Conservation (phyloP, 768 basidiomycete genomes). For the Amanita muscaria region DNA sequence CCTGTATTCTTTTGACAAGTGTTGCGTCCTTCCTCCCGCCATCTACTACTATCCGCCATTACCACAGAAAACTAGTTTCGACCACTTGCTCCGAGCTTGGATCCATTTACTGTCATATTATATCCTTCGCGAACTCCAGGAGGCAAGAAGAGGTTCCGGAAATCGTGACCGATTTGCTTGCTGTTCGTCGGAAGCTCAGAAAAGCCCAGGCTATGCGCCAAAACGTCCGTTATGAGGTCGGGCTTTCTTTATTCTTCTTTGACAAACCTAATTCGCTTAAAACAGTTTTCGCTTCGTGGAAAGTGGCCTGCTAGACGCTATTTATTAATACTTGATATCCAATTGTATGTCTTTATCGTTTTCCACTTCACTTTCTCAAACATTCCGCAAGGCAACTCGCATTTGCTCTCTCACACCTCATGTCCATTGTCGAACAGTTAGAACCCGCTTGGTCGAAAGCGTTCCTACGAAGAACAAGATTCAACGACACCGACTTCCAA, state of each 20-base stretch:
- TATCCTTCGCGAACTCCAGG: slow-evolving; percentile 61
- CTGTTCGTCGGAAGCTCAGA: slow-evolving; percentile 65
- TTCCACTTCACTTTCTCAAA: neutral
- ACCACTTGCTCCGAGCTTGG: slow-evolving; percentile 64
- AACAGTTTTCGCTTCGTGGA: slow-evolving; percentile 66
- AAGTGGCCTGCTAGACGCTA: slow-evolving; percentile 78
- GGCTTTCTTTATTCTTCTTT: slow-evolving; percentile 8
- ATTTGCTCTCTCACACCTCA: slow-evolving; percentile 61
- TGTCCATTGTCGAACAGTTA: slow-evolving; percentile 63
- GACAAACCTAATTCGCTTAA: too few species aligned
- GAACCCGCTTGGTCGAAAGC: slow-evolving; percentile 74
- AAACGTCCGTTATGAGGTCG: slow-evolving; percentile 68
- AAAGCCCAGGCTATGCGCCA: slow-evolving; percentile 45
- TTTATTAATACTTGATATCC: slow-evolving; percentile 56
- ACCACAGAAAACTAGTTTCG: slow-evolving; percentile 62
- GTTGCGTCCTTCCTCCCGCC: slow-evolving; percentile 68
- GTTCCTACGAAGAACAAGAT: slow-evolving; percentile 63
- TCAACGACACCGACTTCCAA: slow-evolving; percentile 74
- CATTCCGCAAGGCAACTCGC: slow-evolving; percentile 52
- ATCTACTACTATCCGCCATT: slow-evolving; percentile 64
- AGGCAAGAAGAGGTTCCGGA: slow-evolving; percentile 39
- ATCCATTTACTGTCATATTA: slow-evolving; percentile 62
- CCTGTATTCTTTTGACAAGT: slow-evolving; percentile 27
- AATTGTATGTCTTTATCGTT: slow-evolving; percentile 38
- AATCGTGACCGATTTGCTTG: slow-evolving; percentile 60